Evolutionary conservation across 1,139 yeast species (phyloP), one percentile per base, ranked within the genome.

Genomic region (Arxiozyma heterogenica): DNA sequence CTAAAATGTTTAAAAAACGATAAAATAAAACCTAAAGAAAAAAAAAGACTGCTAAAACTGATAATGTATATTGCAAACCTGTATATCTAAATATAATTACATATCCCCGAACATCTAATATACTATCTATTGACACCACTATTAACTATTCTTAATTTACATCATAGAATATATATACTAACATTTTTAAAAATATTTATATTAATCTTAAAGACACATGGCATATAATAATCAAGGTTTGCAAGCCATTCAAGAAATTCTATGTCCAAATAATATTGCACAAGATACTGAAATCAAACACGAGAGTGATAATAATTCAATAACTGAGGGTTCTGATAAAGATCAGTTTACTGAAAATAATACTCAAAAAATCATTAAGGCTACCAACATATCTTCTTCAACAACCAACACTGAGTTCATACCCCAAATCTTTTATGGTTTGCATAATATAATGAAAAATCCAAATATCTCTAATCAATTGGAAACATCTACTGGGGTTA

Each of bases 361-460:
- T 22, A 27, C 15, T n/a, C 34, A 47, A n/a, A 25, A 7, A 4
- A n/a, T 2, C 9, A 41, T 20, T 23, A 41, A 23, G 18, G 27
- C 49, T 39, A 5, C 42, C 18, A 46, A 34, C 23, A 38, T 43
- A 15, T 20, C 59, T 17, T 39, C 45, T 2, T 46, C 57, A 18
- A 54, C 61, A 4, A 47, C 56, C 21, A 53, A 56, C 15, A 51
- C 63, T 5, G 71, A 66, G 50, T 67, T 67, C 52, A 64, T 67
- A 42, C 70, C 71, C n/a, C 68, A 65, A 52, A 58, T 67, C 3
- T 67, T 63, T 55, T 66, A 65, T 52, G 60, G 69, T 6, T 47
- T 67, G 43, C 59, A 66, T 49, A 66, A 66, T 52, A 58, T 67
- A 20, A 61, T 61, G 38, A 66, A 64, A 54, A 67, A 66, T 42